phyloP scores from a whole-genome alignment of 208 protist species.

The Phytomonas francai region DNA sequence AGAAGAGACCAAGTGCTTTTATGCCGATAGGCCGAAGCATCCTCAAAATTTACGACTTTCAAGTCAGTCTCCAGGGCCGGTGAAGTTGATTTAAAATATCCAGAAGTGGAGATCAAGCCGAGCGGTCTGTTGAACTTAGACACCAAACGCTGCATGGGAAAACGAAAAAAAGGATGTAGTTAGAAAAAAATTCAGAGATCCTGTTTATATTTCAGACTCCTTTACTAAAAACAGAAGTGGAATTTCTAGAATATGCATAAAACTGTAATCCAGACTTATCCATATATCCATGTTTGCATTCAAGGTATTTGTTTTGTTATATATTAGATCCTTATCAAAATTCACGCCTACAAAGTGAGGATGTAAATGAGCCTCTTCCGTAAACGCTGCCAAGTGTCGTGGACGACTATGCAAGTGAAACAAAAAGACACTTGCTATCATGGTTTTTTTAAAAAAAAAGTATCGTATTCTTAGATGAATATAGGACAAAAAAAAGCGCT shows the following conservation, averaged over 20 bases:
- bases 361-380: neutral
- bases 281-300: neutral
- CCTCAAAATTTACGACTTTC: slow-evolving; percentile 44
- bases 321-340: neutral
- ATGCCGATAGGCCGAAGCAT: slow-evolving; percentile 49
- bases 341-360: neutral
- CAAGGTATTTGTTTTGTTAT: neutral
- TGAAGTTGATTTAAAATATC: slow-evolving; percentile 11
- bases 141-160: neutral
- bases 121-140: neutral
- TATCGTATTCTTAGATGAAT: neutral
- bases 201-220: neutral
- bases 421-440: neutral
- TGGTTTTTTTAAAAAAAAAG: neutral
- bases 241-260: neutral
- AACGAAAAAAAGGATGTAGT: neutral
- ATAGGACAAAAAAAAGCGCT: neutral
- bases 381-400: neutral
- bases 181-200: slow-evolving; percentile 8
- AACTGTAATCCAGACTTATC: neutral
- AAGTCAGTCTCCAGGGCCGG: slow-evolving; percentile 1
- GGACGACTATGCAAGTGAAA: neutral
- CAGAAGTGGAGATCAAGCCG: neutral
- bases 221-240: neutral
- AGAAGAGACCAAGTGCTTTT: slow-evolving; percentile 66